A percentile compares a stretch with the other conserved stretches of the same genome.
Evolutionary conservation across 2,329 filamentous ascomycete genomes (phyloP).

Genomic region (Microcyclospora tardicrescens): DNA sequence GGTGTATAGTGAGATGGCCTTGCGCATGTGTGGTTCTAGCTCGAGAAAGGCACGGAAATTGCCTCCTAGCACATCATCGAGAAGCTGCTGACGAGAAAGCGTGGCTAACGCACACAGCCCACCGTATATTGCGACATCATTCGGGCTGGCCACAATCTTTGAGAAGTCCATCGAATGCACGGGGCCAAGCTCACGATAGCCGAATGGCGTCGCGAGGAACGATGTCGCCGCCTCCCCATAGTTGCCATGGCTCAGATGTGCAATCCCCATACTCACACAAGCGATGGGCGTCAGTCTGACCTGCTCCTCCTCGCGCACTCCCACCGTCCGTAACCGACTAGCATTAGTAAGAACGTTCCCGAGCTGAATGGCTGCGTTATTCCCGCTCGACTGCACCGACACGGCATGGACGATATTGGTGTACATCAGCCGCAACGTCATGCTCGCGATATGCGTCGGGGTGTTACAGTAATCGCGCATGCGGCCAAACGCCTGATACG

Average conservation of each 20-base stretch:
- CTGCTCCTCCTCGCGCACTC: constrained; percentile 44
- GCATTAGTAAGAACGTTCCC: constrained; percentile 41
- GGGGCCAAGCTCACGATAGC: constrained; percentile 28
- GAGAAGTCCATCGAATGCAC: constrained; percentile 43
- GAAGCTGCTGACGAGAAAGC: constrained; percentile 67
- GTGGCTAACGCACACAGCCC: constrained; percentile 81
- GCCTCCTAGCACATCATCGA: constrained; percentile 66
- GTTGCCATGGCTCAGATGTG: constrained; percentile 42
- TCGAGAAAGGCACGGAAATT: constrained; percentile 80
- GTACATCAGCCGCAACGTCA: constrained; percentile 64
- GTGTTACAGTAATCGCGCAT: constrained; percentile 89
- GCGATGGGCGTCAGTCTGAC: constrained; percentile 52
- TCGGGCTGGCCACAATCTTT: constrained; percentile 62
- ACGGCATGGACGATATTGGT: constrained; percentile 69
- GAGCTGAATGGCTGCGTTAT: constrained; percentile 4
- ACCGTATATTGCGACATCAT: constrained; percentile 86
- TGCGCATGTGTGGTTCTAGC: constrained; percentile 84
- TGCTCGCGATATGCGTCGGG: constrained; percentile 68
- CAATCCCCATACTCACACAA: constrained; percentile 47
- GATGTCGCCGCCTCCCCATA: constrained; percentile 55
- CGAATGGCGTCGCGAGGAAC: constrained; percentile 54
- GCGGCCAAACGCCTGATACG: constrained; percentile 64
- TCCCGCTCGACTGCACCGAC: constrained; percentile 28
- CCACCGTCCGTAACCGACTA: constrained; percentile 31
- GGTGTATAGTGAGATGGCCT: constrained; percentile 79